Conservation (phyloP, 495 filamentous ascomycete genomes). For the Penicillium malachiteum region DNA sequence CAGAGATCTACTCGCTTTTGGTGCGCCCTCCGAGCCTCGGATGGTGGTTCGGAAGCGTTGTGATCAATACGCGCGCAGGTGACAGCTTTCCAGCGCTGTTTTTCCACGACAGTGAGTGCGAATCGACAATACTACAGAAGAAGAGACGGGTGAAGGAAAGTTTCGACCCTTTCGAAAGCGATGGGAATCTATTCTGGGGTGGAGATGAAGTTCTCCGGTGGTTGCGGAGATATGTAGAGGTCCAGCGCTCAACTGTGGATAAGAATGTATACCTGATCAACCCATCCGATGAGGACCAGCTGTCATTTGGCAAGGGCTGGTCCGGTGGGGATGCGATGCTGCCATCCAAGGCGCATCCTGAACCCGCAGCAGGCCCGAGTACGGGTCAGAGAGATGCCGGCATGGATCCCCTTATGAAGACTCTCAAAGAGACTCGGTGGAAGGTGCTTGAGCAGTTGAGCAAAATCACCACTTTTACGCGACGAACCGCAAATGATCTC, state of each 20-base stretch:
- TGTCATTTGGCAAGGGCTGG: slow-evolving; percentile 66
- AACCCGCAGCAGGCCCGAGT: slow-evolving; percentile 30
- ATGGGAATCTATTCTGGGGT: slow-evolving; percentile 90
- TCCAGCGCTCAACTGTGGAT: slow-evolving; percentile 81
- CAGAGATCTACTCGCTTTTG: slow-evolving; percentile 83
- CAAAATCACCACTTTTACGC: slow-evolving; percentile 93
- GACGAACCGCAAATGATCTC: slow-evolving; percentile 86
- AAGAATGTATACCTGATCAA: slow-evolving; percentile 88
- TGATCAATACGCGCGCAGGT: slow-evolving; percentile 86
- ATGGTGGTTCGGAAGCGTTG: slow-evolving; percentile 96
- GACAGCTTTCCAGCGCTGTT: slow-evolving; percentile 94
- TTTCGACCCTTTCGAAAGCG: slow-evolving; percentile 87
- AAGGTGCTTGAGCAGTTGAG: slow-evolving; percentile 92
- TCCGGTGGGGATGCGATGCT: slow-evolving; percentile 35
- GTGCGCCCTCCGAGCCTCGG: slow-evolving; percentile 90
- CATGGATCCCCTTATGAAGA: slow-evolving; percentile 96
- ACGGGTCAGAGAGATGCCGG: slow-evolving; percentile 58
- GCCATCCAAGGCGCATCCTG: slow-evolving; percentile 31
- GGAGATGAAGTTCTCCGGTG: slow-evolving; percentile 94
- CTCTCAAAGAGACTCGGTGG: slow-evolving; percentile 94
- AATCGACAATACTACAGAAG: slow-evolving; percentile 91
- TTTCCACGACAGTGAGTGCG: slow-evolving; percentile 96
- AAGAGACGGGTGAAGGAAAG: slow-evolving; percentile 76
- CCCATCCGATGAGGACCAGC: slow-evolving; percentile 76
- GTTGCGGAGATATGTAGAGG: slow-evolving; percentile 76